Base-by-base conservation (phyloP, 257 asterid genomes). In the Jacaranda mimosifolia region DNA sequence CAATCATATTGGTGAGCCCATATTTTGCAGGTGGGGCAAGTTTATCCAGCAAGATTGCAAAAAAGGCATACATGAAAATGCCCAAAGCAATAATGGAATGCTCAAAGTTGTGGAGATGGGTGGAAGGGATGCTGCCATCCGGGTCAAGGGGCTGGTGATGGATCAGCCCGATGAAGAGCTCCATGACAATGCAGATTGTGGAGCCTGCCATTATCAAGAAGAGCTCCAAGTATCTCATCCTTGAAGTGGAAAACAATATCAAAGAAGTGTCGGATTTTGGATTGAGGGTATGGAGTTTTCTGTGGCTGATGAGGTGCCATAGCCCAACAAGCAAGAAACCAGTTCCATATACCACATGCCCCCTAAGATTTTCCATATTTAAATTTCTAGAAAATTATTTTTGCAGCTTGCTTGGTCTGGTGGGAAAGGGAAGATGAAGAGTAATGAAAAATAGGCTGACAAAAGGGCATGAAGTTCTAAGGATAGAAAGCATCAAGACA, bases 291-390 rank as follows among this genome's bases (percentile, higher is more conserved):
- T 88, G 89, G 74, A 86, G 81, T 57, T 75, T 86, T 67, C 76
- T 70, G 70, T 89, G 87, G 74, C 85, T 86, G 60, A 89, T 35
- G 36, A 89, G 82, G 59, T 89, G 93, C 93, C 91, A 89, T 5
- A 89, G 72, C 40, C 93, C 93, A 43, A 86, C 21, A 13, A 86
- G 19, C 14, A 85, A 85, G 80, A 89, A 85, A 48, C 80, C 88
- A 53, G 87, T 83, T 59, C 93, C 93, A 2, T 90, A 90, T 71
- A 85, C 85, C 12, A 89, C 91, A 73, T 89, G 93, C 14, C 93
- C 93, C 42, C 84, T 75, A 53, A 86, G 46, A 72, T 82, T 79
- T 19, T 91, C 93, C 32, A 26, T 26, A 26, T 26, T 26, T 26
- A 26, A 26, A 26, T 26, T 26, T 26, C 32, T 26, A 26, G 32